Evolutionary conservation across 2,329 filamentous ascomycete species (phyloP).

Genomic region (Diaporthe sp.): DNA sequence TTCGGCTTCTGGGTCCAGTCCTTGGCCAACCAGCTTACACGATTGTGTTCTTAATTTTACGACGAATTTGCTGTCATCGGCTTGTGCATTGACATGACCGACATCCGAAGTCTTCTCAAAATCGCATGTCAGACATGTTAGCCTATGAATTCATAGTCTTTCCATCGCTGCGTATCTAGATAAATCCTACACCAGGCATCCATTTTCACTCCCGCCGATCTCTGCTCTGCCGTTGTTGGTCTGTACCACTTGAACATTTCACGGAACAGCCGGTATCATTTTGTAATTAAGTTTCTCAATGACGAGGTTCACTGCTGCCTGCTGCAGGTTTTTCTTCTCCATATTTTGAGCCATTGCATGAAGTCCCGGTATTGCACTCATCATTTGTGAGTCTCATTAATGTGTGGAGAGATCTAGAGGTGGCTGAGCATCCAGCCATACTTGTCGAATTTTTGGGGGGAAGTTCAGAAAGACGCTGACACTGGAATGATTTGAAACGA

Average conservation of each 20-base stretch:
- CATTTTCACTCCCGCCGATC: not conserved
- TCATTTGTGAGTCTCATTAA: not conserved
- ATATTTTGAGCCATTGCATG: too few relatives aligned
- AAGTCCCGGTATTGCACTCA: not conserved
- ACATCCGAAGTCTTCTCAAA: not conserved
- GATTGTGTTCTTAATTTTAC: not conserved
- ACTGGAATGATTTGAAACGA: not conserved
- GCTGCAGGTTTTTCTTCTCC: not conserved
- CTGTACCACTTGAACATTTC: not conserved
- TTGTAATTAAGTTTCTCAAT: not conserved
- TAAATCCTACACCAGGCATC: not conserved
- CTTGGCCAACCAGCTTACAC: not conserved
- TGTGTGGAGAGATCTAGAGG: not conserved
- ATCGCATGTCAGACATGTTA: not conserved
- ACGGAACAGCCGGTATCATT: not conserved
- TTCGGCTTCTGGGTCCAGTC: not conserved
- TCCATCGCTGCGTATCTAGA: not conserved
- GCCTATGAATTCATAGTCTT: not conserved
- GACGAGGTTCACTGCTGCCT: not conserved
- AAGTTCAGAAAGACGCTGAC: too few relatives aligned
- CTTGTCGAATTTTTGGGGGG: not conserved
- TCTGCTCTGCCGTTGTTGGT: not conserved
- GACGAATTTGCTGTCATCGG: slow-evolving; percentile 1
- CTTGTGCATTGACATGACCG: not conserved
- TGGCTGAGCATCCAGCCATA: not conserved